Base-by-base conservation (phyloP, 225 moss, liverwort and hornwort species). In the Bryum argenteum region DNA sequence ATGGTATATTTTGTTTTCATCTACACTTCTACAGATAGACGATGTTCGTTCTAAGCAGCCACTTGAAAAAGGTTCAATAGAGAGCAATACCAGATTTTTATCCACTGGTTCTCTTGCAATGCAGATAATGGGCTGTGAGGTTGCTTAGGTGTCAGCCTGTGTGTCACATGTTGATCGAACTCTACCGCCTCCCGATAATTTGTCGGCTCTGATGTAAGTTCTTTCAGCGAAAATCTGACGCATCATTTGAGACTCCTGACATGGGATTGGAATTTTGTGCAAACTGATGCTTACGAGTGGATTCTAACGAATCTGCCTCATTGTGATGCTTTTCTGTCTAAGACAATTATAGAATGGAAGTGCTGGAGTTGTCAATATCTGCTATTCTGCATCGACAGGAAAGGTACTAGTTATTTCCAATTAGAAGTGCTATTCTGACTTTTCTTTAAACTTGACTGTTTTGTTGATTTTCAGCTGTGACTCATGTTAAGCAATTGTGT, bases 291-390 rank as follows among this genome's bases (percentile, higher is more conserved):
- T 33, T 33, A 33, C 33, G 33, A 33, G 33, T 33, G n/a, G n/a
- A n/a, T n/a, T n/a, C 33, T 33, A 33, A 48, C 1, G 6, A 66
- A 70, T 47, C 20, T 74, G 21, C 47, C 45, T 4, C 61, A 43
- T 39, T 61, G n/a, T n/a, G n/a, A n/a, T n/a, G n/a, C n/a, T n/a
- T n/a, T 53, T 58, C 16, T 71, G 54, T 43, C 55, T 54, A 78
- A 98, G 97, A 64, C 89, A 92, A 79, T 76, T 98, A 67, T 87
- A 75, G 82, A 92, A 94, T 65, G 97, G 97, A 77, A 86, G 87
- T 65, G 80, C 92, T 39, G 97, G 97, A 72, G 90, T 90, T 16
- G 74, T 98, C 23, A 79, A 80, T 51, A 88, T 98, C 57, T 94
- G 92, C 72, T 94, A 87, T 64, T 92, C 92, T 75, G 89, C 97